Evolutionary conservation across 164 flowering plant genomes (phyloP), one percentile per base, ranked within the genome.

Genomic region (Dillenia suffruticosa): DNA sequence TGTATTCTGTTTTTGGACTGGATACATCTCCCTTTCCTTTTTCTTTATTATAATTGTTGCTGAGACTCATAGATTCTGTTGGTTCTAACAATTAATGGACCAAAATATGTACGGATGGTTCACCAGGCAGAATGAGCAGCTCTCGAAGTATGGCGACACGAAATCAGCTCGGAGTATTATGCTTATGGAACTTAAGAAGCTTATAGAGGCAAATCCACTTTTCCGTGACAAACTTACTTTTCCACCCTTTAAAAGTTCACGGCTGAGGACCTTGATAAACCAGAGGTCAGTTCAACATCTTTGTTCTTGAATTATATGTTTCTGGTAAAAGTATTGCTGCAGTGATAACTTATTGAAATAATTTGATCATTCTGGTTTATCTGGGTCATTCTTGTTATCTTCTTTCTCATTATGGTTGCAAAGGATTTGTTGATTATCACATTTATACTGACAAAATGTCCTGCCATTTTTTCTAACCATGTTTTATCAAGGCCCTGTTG

Each of bases 71-170:
- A 32, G 5, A 32, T 32, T 32, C 7, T 4, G 40, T 32, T 32
- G 40, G 40, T 32, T 32, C 40, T 7, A 32, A 32, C 40, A 32
- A 32, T 32, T 32, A 5, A 32, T 32, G 40, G 6, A 32, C 40
- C 40, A 32, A 32, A 32, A 32, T 4, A 32, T 32, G 40, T 32
- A 32, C 6, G 7, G 5, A 32, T 5, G 0, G 7, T 32, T 56
- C 8, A 46, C 10, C 72, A 86, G 92, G 81, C 76, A 84, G 61
- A 87, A 87, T 67, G 89, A 82, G 70, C 89, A 84, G 74, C 83
- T 87, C 17, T 84, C 89, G 24, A 87, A 84, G 64, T 87, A 87
- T 65, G 89, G 89, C 16, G 92, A 87, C 49, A 84, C 92, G 22
- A 87, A 82, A 67, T 78, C 92, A 3, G 89, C 92, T 47, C 67